Evolutionary conservation across 768 basidiomycete species (phyloP).

Genomic region (Pholiota microspora): DNA sequence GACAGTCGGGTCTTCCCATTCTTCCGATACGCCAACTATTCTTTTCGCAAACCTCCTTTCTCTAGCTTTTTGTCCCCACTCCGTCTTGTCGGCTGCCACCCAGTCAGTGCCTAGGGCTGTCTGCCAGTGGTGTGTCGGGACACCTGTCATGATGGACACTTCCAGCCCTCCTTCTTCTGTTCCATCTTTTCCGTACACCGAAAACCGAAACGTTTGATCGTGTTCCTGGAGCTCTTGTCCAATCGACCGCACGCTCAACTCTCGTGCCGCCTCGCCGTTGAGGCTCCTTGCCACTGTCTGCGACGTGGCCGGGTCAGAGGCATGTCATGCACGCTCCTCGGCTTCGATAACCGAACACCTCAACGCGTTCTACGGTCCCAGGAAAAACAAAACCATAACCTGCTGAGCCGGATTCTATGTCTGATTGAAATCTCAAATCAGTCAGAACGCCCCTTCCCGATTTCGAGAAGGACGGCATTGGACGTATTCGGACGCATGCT

Average conservation of each 20-base stretch:
- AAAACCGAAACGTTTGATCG: constrained; percentile 1
- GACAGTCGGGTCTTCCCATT: background rate
- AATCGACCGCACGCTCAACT: background rate
- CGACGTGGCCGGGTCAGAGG: constrained; percentile 3
- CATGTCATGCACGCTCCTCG: background rate
- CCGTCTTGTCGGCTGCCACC: background rate
- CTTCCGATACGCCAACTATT: background rate
- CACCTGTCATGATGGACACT: background rate
- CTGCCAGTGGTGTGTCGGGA: background rate
- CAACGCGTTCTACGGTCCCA: background rate
- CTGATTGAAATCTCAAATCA: background rate
- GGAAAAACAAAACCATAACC: background rate
- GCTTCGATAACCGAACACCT: background rate
- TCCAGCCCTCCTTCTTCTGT: constrained; percentile 4
- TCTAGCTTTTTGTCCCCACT: background rate
- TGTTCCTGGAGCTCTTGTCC: background rate
- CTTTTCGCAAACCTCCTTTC: background rate
- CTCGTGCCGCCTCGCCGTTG: background rate
- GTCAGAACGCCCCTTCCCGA: background rate
- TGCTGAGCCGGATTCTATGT: background rate
- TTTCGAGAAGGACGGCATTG: background rate
- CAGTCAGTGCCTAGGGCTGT: too few relatives aligned
- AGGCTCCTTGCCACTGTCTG: background rate
- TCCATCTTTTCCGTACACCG: background rate
- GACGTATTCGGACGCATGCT: background rate